Evolutionary conservation across 2,329 filamentous ascomycete genomes (phyloP), one percentile per base, ranked within the genome.

Genomic region (Aspergillus udagawae): DNA sequence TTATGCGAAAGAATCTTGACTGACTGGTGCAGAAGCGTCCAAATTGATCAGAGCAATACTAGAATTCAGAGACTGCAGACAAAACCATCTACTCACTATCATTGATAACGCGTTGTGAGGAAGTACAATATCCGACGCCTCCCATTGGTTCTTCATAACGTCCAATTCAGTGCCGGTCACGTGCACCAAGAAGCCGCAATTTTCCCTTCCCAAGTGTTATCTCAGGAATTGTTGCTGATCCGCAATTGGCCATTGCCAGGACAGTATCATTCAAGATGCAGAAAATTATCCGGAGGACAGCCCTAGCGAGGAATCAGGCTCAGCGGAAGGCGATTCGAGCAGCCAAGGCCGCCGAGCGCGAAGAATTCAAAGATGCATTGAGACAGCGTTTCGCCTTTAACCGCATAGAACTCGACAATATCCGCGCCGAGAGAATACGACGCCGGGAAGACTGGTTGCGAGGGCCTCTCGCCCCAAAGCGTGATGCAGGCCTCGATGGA

Each of bases 401-500:
- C 61, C 69, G 67, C 57, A 60, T 65, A 50, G 56, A 73, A 58
- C 60, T 75, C 55, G 67, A 75, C 57, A 68, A 71, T 57, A 66
- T 82, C 59, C 75, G 77, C 61, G 67, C 70, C 17, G 84, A 84
- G 47, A 82, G 84, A 54, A 70, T 78, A 62, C 80, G 82, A 51
- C 83, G 89, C 53, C 83, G 82, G 59, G 89, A 96, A 71, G 87
- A 93, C 73, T 96, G 89, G 85, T 79, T 88, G 61, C 75, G 91
- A 63, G 93, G 92, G 0, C 83, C 89, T 8, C 71, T 96, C 62
- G 88, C 91, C 3, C 92, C 92, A 2, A 88, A 87, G 70, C 83
- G 87, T 66, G 88, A 94, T 74, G 77, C 87, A 42, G 89, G 88
- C 59, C 77, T 79, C 0, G 66, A 75, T 48, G 79, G 81, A 64